Percentiles rank a stretch among this genome's conserved stretches.
Conservation (phyloP, 148 eudicot species). For the Diospyros lotus region DNA sequence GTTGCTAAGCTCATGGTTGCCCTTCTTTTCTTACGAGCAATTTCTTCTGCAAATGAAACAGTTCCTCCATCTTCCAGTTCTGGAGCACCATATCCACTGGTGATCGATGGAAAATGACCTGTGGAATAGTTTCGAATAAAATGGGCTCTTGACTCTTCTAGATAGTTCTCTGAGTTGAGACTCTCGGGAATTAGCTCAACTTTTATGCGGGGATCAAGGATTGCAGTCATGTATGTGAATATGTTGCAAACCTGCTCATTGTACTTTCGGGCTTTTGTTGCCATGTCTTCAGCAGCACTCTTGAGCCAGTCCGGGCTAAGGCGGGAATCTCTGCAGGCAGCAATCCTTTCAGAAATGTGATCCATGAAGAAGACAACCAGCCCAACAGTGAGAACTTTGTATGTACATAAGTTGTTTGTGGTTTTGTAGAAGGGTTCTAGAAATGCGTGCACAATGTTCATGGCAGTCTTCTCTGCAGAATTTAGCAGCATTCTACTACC, state of each 20-base stretch:
- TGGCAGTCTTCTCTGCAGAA: constrained; percentile 59
- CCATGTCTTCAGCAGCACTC: constrained; percentile 59
- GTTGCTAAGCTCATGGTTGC: constrained; percentile 46
- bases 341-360: constrained; percentile 67
- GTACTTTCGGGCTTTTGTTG: constrained; percentile 45
- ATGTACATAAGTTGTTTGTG: constrained; percentile 60
- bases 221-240: constrained; percentile 71
- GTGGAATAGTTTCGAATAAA: constrained; percentile 63
- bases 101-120: constrained; percentile 42
- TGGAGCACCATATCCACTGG: constrained; percentile 35
- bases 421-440: constrained; percentile 84
- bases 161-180: constrained; percentile 51
- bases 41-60: constrained; percentile 87
- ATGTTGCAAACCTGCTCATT: constrained; percentile 55
- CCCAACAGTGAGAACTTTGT: constrained; percentile 59
- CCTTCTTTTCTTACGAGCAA: constrained; percentile 78
- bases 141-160: constrained; percentile 61
- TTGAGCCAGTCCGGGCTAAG: constrained; percentile 84
- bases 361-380: constrained; percentile 88
- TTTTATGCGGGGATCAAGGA: constrained; percentile 87
- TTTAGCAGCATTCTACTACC: constrained; percentile 54
- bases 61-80: constrained; percentile 45
- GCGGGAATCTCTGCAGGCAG: constrained; percentile 58
- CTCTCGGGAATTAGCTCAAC: constrained; percentile 70
- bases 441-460: constrained; percentile 50